Percentiles rank a stretch among this genome's conserved stretches.
Conservation (phyloP, 768 basidiomycete species). For the Mycena galopus region DNA sequence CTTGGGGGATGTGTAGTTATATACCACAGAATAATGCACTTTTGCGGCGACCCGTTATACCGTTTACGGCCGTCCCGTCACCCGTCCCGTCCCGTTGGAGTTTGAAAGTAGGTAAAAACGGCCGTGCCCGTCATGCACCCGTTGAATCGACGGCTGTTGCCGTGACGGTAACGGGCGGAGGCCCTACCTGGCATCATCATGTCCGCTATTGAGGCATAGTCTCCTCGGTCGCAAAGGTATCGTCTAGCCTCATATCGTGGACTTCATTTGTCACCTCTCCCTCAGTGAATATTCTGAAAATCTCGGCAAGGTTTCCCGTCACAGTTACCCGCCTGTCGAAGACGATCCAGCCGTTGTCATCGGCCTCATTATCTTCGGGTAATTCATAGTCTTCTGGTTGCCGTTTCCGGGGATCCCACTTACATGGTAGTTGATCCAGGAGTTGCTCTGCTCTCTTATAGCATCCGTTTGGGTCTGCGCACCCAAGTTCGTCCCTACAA, state of each 20-base stretch:
- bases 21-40: too few relatives aligned
- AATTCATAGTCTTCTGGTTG: conserved; percentile 30
- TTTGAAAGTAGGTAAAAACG: too few relatives aligned
- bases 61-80: too few relatives aligned
- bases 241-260: neutral
- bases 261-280: neutral
- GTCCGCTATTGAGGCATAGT: conserved; percentile 38
- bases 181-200: too few relatives aligned
- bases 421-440: neutral
- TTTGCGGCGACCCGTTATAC: too few relatives aligned
- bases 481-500: neutral
- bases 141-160: too few relatives aligned
- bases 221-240: conserved; percentile 39
- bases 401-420: conserved; percentile 19
- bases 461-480: neutral
- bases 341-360: neutral
- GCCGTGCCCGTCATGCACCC: too few relatives aligned
- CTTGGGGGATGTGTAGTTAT: too few relatives aligned
- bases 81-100: too few relatives aligned
- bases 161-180: too few relatives aligned
- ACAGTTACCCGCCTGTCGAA: conserved; percentile 9
- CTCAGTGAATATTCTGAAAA: conserved; percentile 30
- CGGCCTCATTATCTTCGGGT: neutral
- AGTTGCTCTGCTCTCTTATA: neutral
- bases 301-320: neutral